These are phyloP conservation scores for Schizonepeta tenuifolia DNA, from an alignment of 257 asterid species.

Conservation along the genomic window DNA sequence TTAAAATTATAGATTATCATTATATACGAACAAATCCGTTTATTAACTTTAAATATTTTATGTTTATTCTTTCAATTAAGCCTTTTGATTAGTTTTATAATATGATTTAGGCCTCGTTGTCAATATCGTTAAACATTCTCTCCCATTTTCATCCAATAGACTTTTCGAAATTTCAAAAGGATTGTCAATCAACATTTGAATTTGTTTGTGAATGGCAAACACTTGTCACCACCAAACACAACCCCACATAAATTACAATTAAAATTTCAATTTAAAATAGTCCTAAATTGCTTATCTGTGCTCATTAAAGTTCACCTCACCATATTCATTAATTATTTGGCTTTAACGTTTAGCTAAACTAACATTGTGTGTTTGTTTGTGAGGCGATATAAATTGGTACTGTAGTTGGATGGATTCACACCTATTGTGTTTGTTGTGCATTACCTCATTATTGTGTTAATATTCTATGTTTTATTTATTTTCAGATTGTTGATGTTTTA, in stretches of 20 bases:
- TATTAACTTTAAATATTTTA: too few relatives aligned
- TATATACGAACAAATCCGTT: too few relatives aligned
- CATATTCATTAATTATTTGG: neutral
- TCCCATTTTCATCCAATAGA: neutral
- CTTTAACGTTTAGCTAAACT: constrained; percentile 27
- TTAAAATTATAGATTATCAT: too few relatives aligned
- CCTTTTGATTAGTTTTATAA: neutral
- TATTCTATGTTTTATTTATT: too few relatives aligned
- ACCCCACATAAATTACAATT: constrained; percentile 8
- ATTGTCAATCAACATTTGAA: constrained; percentile 1
- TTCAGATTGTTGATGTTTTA: too few relatives aligned
- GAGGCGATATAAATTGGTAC: constrained; percentile 17
- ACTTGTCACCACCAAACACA: constrained; percentile 15
- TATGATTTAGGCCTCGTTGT: neutral
- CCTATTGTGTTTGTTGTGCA: too few relatives aligned
- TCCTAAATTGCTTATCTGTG: constrained; percentile 21
- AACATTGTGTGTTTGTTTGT: constrained; percentile 8
- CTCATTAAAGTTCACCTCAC: constrained; percentile 10
- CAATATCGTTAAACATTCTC: neutral
- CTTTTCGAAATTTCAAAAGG: constrained; percentile 3
- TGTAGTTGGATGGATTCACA: neutral
- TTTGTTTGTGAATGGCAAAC: constrained; percentile 12
- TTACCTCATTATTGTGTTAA: too few relatives aligned
- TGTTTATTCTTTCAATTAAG: neutral
- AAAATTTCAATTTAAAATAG: neutral